Percentiles rank a stretch among this genome's conserved stretches.
Conservation (phyloP, 768 basidiomycete species). For the Russula griseocarnosa region DNA sequence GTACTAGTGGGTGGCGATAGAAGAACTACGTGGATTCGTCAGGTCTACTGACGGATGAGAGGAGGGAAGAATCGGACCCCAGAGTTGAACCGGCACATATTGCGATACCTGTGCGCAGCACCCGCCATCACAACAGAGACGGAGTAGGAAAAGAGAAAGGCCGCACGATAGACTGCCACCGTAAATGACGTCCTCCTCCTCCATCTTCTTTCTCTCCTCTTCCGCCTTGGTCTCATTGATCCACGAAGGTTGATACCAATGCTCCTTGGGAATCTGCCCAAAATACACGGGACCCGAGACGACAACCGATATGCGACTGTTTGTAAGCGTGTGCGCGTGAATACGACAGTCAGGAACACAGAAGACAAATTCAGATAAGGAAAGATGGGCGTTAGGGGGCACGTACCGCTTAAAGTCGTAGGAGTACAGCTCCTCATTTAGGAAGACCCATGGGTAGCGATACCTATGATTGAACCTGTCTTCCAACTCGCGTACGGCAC, state of each 20-base stretch:
- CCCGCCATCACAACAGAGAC: background rate
- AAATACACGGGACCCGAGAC: slow-evolving; percentile 37
- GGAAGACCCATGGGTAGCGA: slow-evolving; percentile 82
- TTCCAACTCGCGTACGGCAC: slow-evolving; percentile 73
- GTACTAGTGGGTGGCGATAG: slow-evolving; percentile 72
- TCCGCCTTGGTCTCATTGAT: slow-evolving; percentile 48
- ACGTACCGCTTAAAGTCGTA: slow-evolving; percentile 67
- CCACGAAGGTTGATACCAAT: slow-evolving; percentile 51
- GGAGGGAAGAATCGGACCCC: slow-evolving; percentile 35
- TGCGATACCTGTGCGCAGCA: slow-evolving; percentile 37
- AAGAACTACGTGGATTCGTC: slow-evolving; percentile 56
- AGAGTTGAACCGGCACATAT: slow-evolving; percentile 54
- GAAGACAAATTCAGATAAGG: background rate
- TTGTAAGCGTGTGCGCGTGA: background rate
- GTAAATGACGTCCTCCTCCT: slow-evolving; percentile 19
- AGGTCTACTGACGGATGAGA: background rate
- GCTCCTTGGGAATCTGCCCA: slow-evolving; percentile 42
- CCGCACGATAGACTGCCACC: slow-evolving; percentile 25
- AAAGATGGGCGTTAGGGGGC: background rate
- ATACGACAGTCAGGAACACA: background rate
- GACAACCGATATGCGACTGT: slow-evolving; percentile 34
- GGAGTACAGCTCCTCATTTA: slow-evolving; percentile 80
- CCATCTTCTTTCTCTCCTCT: slow-evolving; percentile 44
- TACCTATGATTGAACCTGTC: slow-evolving; percentile 79
- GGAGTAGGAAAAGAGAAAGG: background rate